A percentile compares a stretch with the other conserved stretches of the same genome.
phyloP scores from a whole-genome alignment of 352 stramenopile genomes.

The Lagenidium giganteum region DNA sequence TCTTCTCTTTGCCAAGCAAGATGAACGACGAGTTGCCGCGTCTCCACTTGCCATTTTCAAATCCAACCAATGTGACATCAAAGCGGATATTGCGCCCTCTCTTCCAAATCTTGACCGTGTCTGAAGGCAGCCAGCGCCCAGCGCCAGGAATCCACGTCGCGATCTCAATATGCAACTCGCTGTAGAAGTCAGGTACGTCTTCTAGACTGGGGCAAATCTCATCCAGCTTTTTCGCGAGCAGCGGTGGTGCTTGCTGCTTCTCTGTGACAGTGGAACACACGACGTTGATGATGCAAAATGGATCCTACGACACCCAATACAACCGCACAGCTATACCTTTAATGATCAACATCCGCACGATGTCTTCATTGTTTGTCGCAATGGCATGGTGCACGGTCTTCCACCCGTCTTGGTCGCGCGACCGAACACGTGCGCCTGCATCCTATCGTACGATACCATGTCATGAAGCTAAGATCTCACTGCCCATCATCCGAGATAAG shows the following conservation, averaged over 20 bases:
- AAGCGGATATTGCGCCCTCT: slow-evolving; percentile 47
- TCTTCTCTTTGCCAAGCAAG: slow-evolving; percentile 28
- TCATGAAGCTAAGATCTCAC: background rate
- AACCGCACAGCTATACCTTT: too few relatives aligned
- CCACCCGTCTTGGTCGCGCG: slow-evolving; percentile 49
- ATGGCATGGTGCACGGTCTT: slow-evolving; percentile 64
- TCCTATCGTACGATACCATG: slow-evolving; percentile 19
- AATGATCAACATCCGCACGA: slow-evolving; percentile 45
- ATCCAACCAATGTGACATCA: slow-evolving; percentile 61
- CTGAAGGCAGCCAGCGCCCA: slow-evolving; percentile 60
- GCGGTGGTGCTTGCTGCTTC: slow-evolving; percentile 47
- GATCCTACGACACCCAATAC: too few relatives aligned
- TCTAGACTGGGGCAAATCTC: slow-evolving; percentile 35
- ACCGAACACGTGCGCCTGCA: slow-evolving; percentile 54
- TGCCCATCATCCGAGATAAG: background rate
- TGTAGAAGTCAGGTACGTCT: slow-evolving; percentile 57
- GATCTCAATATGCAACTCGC: slow-evolving; percentile 58
- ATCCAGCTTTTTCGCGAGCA: slow-evolving; percentile 48
- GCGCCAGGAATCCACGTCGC: slow-evolving; percentile 69
- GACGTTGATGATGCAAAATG: slow-evolving; percentile 5
- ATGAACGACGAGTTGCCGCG: slow-evolving; percentile 63
- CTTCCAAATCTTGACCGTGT: slow-evolving; percentile 80
- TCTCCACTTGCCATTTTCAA: slow-evolving; percentile 55
- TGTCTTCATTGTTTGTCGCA: slow-evolving; percentile 52
- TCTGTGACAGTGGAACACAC: too few relatives aligned